A percentile compares a stretch with the other conserved stretches of the same genome.
Conservation (phyloP, 192 early-diverging fungal genomes). For the Backusella luteola region DNA sequence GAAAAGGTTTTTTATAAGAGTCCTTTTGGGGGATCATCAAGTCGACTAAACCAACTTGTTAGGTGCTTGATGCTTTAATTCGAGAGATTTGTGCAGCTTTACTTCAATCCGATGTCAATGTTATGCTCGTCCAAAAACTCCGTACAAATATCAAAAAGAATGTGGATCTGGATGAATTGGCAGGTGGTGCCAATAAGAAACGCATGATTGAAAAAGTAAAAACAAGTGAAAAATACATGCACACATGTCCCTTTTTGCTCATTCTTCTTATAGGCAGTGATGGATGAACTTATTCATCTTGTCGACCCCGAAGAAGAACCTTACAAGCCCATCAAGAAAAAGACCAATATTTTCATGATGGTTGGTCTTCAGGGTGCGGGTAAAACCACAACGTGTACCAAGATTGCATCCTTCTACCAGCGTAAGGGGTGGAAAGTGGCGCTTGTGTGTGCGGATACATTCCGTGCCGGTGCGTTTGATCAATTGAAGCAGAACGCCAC, state of each 20-base stretch:
- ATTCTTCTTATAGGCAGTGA: conserved; percentile 57
- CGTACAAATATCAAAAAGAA: conserved; percentile 83
- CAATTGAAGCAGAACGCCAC: conserved; percentile 98
- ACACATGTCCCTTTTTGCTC: too few species aligned
- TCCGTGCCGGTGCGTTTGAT: conserved; percentile 98
- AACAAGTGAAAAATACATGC: neutral
- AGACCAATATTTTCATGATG: conserved; percentile 92
- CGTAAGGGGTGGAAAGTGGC: conserved; percentile 93
- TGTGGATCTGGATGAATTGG: conserved; percentile 81
- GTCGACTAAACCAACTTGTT: neutral
- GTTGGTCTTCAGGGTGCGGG: conserved; percentile 95
- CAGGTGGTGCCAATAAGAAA: conserved; percentile 82
- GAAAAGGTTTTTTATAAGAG: conserved; percentile 56
- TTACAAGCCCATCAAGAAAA: conserved; percentile 84
- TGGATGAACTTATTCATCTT: conserved; percentile 84
- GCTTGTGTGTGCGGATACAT: conserved; percentile 94
- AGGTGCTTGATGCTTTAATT: conserved; percentile 76
- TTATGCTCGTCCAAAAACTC: conserved; percentile 76
- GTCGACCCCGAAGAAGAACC: conserved; percentile 87
- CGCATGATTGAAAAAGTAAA: conserved; percentile 74
- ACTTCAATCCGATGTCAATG: conserved; percentile 91
- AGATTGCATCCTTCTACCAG: conserved; percentile 89
- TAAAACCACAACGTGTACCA: conserved; percentile 97
- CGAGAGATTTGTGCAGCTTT: conserved; percentile 87
- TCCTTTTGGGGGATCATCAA: too few species aligned